These are phyloP conservation scores for Fusarium sp. DNA, from an alignment of 2,329 filamentous ascomycete genomes.

Conservation along the genomic window DNA sequence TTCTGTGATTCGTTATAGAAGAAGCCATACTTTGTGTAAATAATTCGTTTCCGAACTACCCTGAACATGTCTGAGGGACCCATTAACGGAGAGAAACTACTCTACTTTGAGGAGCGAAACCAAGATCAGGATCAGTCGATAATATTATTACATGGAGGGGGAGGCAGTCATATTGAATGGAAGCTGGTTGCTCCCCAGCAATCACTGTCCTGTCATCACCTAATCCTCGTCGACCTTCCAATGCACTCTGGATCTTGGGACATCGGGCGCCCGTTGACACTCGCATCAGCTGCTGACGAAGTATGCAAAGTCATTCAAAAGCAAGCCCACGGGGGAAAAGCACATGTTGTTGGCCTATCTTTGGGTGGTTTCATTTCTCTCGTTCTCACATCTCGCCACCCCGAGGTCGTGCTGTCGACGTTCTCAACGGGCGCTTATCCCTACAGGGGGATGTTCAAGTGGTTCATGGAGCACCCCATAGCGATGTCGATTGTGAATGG, in stretches of 20 bases:
- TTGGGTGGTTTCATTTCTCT: slow-evolving; percentile 32
- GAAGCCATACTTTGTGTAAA: background rate
- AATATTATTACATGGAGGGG: slow-evolving; percentile 3
- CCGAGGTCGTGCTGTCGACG: background rate
- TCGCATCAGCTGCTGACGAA: slow-evolving; percentile 2
- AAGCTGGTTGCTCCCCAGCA: background rate
- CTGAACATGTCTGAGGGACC: background rate
- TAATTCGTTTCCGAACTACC: background rate
- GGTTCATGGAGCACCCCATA: slow-evolving; percentile 9
- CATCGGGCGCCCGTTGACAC: background rate
- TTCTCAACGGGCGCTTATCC: slow-evolving; percentile 16
- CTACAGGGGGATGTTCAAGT: slow-evolving; percentile 16
- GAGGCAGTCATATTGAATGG: slow-evolving; percentile 18
- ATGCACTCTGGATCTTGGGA: slow-evolving; percentile 20
- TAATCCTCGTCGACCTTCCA: slow-evolving; percentile 20
- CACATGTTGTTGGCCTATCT: slow-evolving; percentile 54
- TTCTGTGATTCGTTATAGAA: background rate
- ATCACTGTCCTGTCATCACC: slow-evolving; percentile 1
- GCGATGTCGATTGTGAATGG: background rate
- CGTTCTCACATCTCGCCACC: background rate
- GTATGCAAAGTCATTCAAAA: slow-evolving; percentile 47
- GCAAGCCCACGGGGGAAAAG: slow-evolving; percentile 46
- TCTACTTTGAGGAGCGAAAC: background rate
- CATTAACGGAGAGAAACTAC: background rate
- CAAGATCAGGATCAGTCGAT: background rate